phyloP scores from a whole-genome alignment of 352 stramenopile genomes.

The Pythium chondricola region DNA sequence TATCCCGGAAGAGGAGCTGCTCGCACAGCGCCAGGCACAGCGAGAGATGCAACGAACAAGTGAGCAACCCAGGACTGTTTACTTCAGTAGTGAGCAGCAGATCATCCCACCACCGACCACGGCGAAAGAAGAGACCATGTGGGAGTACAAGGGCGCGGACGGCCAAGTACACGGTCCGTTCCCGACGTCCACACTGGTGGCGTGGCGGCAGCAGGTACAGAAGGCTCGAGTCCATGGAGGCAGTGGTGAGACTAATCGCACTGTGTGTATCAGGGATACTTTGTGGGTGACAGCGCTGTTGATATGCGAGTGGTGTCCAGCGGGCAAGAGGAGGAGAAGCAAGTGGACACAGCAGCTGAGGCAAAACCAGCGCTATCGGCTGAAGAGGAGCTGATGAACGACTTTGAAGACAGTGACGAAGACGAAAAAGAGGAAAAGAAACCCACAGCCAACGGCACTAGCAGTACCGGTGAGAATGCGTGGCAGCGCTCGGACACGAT shows the following conservation, averaged over 20 bases:
- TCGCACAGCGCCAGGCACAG: slow-evolving; percentile 29
- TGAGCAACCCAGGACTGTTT: too few relatives aligned
- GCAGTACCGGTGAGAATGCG: slow-evolving; percentile 6
- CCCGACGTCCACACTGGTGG: slow-evolving; percentile 62
- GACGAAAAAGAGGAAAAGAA: slow-evolving; percentile 29
- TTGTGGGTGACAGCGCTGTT: slow-evolving; percentile 62
- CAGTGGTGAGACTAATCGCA: too few relatives aligned
- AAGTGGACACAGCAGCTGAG: slow-evolving; percentile 18
- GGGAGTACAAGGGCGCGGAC: slow-evolving; percentile 73
- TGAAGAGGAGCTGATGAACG: slow-evolving; percentile 75
- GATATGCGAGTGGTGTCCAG: slow-evolving; percentile 52
- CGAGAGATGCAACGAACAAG: slow-evolving; percentile 1
- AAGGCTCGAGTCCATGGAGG: too few relatives aligned
- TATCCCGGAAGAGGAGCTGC: slow-evolving; percentile 46
- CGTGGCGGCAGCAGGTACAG: slow-evolving; percentile 70
- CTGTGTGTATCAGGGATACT: slow-evolving; percentile 48
- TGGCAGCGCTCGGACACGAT: slow-evolving; percentile 73
- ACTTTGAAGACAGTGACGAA: slow-evolving; percentile 81
- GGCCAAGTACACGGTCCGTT: slow-evolving; percentile 73
- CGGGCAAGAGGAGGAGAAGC: not conserved
- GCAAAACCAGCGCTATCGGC: slow-evolving; percentile 41
- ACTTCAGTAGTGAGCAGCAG: slow-evolving; percentile 23
- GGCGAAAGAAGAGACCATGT: slow-evolving; percentile 41
- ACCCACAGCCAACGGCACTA: not conserved
- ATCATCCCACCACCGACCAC: slow-evolving; percentile 39